Conservation (phyloP, 2,329 filamentous ascomycete species). For the Didymella lethalis region DNA sequence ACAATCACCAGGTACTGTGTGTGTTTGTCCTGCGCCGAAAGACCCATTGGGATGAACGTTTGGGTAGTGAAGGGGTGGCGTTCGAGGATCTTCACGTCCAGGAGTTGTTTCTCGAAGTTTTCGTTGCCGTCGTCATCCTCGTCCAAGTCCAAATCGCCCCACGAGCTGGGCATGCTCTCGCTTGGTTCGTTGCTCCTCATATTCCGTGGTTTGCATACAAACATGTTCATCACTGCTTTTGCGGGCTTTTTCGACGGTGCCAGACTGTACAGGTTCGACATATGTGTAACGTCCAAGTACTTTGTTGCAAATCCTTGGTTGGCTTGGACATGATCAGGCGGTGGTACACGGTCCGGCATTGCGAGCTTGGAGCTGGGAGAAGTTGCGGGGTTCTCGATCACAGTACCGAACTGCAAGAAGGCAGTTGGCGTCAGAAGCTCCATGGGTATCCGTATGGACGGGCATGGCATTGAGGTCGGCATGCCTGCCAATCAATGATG, state of each 20-base stretch:
- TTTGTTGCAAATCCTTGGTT: constrained; percentile 93
- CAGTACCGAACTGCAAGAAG: constrained; percentile 84
- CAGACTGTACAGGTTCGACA: constrained; percentile 74
- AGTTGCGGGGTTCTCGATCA: constrained; percentile 74
- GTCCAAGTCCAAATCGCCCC: constrained; percentile 46
- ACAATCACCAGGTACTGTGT: constrained; percentile 84
- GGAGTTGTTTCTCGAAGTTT: constrained; percentile 51
- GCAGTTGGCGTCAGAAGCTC: constrained; percentile 70
- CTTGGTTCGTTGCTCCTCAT: constrained; percentile 55
- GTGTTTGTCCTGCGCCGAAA: constrained; percentile 56
- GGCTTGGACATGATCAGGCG: constrained; percentile 61
- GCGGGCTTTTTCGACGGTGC: constrained; percentile 66
- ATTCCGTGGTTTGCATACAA: constrained; percentile 77
- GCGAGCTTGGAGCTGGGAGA: constrained; percentile 56
- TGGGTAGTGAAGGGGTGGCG: constrained; percentile 94
- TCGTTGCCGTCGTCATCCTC: constrained; percentile 42
- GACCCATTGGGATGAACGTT: constrained; percentile 82
- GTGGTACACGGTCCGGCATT: constrained; percentile 57
- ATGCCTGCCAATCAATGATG: constrained; percentile 31
- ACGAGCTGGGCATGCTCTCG: constrained; percentile 46
- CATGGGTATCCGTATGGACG: constrained; percentile 61
- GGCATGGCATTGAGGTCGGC: constrained; percentile 51
- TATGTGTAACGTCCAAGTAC: constrained; percentile 79
- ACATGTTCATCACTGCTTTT: constrained; percentile 81
- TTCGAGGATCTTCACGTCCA: constrained; percentile 79